Evolutionary conservation across 768 basidiomycete genomes (phyloP).

Genomic region (Trametes villosa): DNA sequence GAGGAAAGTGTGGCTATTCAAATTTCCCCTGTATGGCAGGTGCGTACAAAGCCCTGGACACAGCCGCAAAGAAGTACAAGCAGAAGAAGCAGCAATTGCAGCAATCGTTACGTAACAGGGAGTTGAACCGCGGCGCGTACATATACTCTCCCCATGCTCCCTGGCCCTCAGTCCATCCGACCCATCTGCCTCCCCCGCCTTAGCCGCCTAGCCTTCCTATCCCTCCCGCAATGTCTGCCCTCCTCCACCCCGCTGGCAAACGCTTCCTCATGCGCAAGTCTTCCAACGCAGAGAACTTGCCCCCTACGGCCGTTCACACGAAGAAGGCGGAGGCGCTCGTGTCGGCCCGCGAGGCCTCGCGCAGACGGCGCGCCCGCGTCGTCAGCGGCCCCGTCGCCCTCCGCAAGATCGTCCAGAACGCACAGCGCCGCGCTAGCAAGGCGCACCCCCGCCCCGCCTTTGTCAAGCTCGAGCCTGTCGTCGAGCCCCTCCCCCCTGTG

Average conservation of each 20-base stretch:
- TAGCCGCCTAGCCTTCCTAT: not conserved
- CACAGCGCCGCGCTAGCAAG: constrained; percentile 22
- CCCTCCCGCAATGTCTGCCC: constrained; percentile 12
- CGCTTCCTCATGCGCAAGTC: constrained; percentile 29
- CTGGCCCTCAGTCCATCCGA: constrained; percentile 4
- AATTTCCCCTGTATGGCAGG: no score
- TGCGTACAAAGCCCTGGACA: constrained; percentile 13
- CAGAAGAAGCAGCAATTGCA: constrained; percentile 6
- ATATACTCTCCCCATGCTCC: constrained; percentile 13
- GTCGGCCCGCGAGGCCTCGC: constrained; percentile 25
- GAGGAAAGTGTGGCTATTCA: not conserved
- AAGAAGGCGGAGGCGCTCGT: constrained; percentile 23
- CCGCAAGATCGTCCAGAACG: constrained; percentile 22
- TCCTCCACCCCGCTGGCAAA: constrained; percentile 17
- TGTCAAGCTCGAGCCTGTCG: constrained; percentile 9
- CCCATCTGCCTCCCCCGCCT: not conserved
- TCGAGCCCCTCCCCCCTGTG: not conserved
- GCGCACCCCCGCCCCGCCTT: not conserved
- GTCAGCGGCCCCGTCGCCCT: constrained; percentile 18
- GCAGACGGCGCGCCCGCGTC: constrained; percentile 26
- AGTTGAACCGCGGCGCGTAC: not conserved
- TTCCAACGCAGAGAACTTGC: constrained; percentile 33
- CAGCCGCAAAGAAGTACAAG: constrained; percentile 13
- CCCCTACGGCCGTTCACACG: constrained; percentile 14
- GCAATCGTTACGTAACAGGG: constrained; percentile 22